Conservation (phyloP, 2,329 filamentous ascomycete species). For the Chlorencoelia australis region DNA sequence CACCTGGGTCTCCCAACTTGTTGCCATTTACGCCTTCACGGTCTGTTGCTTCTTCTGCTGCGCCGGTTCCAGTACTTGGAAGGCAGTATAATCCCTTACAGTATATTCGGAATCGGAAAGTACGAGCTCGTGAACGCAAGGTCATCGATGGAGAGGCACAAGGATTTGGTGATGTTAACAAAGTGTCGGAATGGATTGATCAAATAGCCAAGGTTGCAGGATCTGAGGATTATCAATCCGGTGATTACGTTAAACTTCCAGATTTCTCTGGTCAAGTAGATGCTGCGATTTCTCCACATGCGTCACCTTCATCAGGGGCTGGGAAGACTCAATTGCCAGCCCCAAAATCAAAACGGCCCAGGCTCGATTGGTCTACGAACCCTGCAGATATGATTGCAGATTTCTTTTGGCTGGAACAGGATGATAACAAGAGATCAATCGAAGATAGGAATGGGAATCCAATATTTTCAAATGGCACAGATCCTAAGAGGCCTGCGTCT, state of each 20-base stretch:
- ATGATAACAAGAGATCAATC: conserved; percentile 67
- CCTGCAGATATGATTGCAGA: conserved; percentile 85
- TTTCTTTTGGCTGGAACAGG: conserved; percentile 80
- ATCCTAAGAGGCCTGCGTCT: conserved; percentile 28
- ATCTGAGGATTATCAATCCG: conserved; percentile 15
- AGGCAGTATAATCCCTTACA: conserved; percentile 86
- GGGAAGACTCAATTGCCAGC: conserved; percentile 25
- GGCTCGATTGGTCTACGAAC: conserved; percentile 75
- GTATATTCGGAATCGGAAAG: conserved; percentile 81
- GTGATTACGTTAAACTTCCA: conserved; percentile 34
- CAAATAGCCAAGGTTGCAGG: conserved; percentile 35
- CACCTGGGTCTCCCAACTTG: conserved; percentile 30
- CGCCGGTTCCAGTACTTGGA: conserved; percentile 34
- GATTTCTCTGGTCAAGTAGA: conserved; percentile 27
- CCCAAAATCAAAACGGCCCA: conserved; percentile 56
- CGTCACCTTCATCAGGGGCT: conserved; percentile 31
- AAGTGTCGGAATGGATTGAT: conserved; percentile 70
- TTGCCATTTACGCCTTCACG: conserved; percentile 26
- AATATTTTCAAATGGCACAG: conserved; percentile 48
- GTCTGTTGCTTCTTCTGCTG: conserved; percentile 29
- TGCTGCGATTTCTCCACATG: conserved; percentile 20
- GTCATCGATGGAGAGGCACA: conserved; percentile 63
- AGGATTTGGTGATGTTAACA: conserved; percentile 65
- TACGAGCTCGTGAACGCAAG: conserved; percentile 68
- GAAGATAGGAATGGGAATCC: conserved; percentile 69